A percentile compares a stretch with the other conserved stretches of the same genome.
Evolutionary conservation across 768 basidiomycete species (phyloP).

Genomic region (Suillus brevipes): DNA sequence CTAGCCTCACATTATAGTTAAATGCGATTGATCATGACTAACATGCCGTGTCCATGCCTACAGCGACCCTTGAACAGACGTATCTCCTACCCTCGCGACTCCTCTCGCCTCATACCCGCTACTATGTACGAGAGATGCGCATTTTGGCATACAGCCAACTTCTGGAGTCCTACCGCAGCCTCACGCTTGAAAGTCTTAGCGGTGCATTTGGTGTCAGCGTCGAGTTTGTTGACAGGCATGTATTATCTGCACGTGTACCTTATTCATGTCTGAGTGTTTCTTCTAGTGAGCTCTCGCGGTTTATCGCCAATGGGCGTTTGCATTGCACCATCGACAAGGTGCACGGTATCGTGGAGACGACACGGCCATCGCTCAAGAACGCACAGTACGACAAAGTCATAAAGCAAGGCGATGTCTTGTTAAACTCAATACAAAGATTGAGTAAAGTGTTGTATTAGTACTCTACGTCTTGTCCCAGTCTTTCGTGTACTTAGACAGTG

Average conservation of each 20-base stretch:
- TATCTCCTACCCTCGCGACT: slow-evolving; percentile 87
- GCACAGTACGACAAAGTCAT: slow-evolving; percentile 93
- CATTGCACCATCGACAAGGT: slow-evolving; percentile 94
- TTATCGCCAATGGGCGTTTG: slow-evolving; percentile 85
- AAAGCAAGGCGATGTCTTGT: slow-evolving; percentile 85
- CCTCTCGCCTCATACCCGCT: slow-evolving; percentile 82
- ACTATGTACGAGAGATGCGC: slow-evolving; percentile 94
- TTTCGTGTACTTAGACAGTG: background rate
- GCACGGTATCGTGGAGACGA: slow-evolving; percentile 91
- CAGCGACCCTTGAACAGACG: slow-evolving; percentile 86
- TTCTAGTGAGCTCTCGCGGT: slow-evolving; percentile 80
- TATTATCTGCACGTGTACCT: slow-evolving; percentile 14
- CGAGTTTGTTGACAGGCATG: slow-evolving; percentile 84
- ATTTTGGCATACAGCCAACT: slow-evolving; percentile 91
- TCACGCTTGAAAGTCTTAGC: slow-evolving; percentile 85
- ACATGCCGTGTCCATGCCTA: slow-evolving; percentile 6
- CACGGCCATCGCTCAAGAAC: slow-evolving; percentile 71
- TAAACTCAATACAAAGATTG: slow-evolving; percentile 85
- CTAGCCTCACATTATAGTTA: slow-evolving; percentile 7
- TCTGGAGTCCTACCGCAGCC: slow-evolving; percentile 85
- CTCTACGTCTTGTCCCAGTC: background rate
- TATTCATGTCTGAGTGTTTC: background rate
- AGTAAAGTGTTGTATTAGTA: slow-evolving; percentile 80
- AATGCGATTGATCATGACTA: slow-evolving; percentile 10
- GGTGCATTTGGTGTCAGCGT: slow-evolving; percentile 87